phyloP scores from a whole-genome alignment of 306 rosid genomes.

The Lathyrus oleraceus region DNA sequence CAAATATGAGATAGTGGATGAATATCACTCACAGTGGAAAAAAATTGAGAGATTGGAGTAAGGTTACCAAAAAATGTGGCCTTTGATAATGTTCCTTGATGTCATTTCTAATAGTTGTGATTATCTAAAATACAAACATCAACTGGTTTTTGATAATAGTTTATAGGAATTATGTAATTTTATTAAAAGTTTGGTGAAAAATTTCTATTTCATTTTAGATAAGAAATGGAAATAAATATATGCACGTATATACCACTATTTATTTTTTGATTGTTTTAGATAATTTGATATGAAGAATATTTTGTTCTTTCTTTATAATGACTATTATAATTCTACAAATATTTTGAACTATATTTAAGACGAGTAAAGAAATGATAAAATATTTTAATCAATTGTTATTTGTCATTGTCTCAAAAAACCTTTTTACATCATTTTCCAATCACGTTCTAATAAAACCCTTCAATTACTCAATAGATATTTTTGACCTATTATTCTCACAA shows the following conservation, averaged over 20 bases:
- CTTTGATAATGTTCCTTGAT: background rate
- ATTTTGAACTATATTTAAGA: background rate
- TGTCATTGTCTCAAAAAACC: background rate
- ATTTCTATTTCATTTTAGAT: no score
- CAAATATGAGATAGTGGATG: no score
- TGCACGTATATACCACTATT: background rate
- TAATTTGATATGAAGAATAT: background rate
- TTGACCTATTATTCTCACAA: background rate
- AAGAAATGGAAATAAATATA: no score
- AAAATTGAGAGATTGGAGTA: no score
- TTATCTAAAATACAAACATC: background rate
- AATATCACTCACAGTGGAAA: no score
- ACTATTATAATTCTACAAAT: background rate
- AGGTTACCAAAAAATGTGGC: background rate
- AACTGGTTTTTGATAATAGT: background rate
- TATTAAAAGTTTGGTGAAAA: background rate
- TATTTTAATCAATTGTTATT: background rate
- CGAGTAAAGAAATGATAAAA: background rate
- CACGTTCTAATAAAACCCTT: background rate
- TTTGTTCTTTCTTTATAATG: background rate
- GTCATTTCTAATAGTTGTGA: background rate
- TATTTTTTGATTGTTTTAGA: background rate
- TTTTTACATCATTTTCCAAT: background rate
- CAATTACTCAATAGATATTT: background rate
- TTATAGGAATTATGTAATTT: background rate